Base-by-base conservation (phyloP, 2,329 filamentous ascomycete genomes). In the Pleoardoris graminearum region DNA sequence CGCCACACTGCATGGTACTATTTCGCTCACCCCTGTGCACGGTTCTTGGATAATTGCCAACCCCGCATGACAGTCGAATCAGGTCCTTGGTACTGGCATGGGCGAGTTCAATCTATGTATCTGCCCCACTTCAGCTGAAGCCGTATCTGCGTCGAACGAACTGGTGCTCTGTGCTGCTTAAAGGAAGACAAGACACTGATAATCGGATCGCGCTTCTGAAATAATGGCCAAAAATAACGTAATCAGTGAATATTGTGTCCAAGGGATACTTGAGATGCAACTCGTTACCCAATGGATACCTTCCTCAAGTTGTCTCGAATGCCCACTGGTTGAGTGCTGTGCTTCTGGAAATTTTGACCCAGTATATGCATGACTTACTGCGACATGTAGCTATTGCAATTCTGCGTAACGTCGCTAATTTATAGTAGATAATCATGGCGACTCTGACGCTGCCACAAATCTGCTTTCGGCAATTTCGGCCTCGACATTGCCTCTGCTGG, bases 41-140 rank as follows among this genome's bases (percentile, higher is more conserved):
- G 17, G 16, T 29, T 11, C 47, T 43, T 42, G 27, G 12, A 41
- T 8, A 7, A 11, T 33, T 43, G 23, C 14, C 21, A 29, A 50
- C 16, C 47, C 47, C 30, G 38, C 39, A 50, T n/a, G 16, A 17
- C 29, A 25, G 30, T 27, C 47, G 29, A 50, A 50, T 50, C 37
- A 43, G 10, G 23, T 8, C 27, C 8, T 38, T 16, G 17, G 17
- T 19, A 12, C 16, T 22, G 5, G 19, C 22, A 30, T 29, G 19
- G 22, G 10, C 29, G 32, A 11, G 29, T 30, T 30, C 32, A 8
- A n/a, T 37, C 7, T 4, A 8, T 25, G 44, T 22, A 16, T 25
- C 43, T 8, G 27, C 25, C 21, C 42, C 42, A n/a, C 19, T 35
- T 33, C 29, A 35, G 42, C 42, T 45, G 29, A 25, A 25, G 4